Evolutionary conservation across 768 basidiomycete species (phyloP), one percentile per base, ranked within the genome.

Genomic region (Boletales sp.): DNA sequence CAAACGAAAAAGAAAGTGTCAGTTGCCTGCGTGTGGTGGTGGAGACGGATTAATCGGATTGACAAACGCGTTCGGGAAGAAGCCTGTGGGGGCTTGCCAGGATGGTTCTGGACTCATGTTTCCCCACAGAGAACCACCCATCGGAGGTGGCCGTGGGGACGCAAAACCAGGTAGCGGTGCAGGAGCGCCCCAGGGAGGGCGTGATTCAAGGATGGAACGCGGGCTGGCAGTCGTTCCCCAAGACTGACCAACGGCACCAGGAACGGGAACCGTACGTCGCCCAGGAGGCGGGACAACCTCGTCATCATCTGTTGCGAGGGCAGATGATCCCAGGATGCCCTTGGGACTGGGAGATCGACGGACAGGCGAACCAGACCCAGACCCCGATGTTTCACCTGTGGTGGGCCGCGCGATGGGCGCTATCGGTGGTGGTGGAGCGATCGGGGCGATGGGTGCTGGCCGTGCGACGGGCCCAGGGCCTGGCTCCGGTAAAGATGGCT

Each of bases 261-360:
- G 67, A 1, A 64, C 70, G 30, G 66, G 67, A 1, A 64, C 70
- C 36, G 65, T 67, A 8, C 78, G 71, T 42, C 80, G 66, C 34
- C 78, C 70, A 8, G 75, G 74, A 15, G 76, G 69, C 36, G 75
- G 68, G 14, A 90, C 79, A 11, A 90, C 84, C 61, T 90, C 88
- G 62, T 91, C 89, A 52, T 88, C 88, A 52, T 89, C 87, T 13
- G 87, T 80, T 3, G 83, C 80, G 17, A 90, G 75, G 17, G 89
- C 88, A 5, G 85, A 85, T 13, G 88, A 90, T 12, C 89, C 89
- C 8, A 90, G 72, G 32, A 83, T 69, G 36, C 82, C 82, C 61
- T 89, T 90, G 9, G 78, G 78, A 52, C 77, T 78, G 5, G 78
- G 75, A 32, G 78, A 76, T 10, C 76, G 73, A 40, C 74, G 70